Percentiles rank a stretch among this genome's conserved stretches.
phyloP scores from a whole-genome alignment of 352 stramenopile genomes.

The Thraustochytrium sp. region DNA sequence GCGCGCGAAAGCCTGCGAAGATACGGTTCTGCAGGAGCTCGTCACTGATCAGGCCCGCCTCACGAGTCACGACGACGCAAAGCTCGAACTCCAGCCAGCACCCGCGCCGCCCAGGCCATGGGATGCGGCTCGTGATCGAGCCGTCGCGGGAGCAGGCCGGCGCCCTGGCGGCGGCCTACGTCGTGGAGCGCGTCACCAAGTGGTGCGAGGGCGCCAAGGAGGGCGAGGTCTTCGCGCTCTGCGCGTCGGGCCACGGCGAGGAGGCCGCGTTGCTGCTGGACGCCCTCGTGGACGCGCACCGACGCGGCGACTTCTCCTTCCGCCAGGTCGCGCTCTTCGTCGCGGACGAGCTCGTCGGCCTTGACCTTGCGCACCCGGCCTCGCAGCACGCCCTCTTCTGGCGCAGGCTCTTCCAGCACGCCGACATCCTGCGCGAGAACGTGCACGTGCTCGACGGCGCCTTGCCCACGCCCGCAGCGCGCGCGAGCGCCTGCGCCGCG shows the following conservation, averaged over 20 bases:
- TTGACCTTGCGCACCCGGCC: not conserved
- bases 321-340: not conserved
- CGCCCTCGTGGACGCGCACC: not conserved
- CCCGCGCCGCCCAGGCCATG: not conserved
- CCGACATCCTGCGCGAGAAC: not conserved
- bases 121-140: conserved; percentile 22
- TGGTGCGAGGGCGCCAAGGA: not conserved
- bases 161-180: not conserved
- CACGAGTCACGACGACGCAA: too few relatives aligned
- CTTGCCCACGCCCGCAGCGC: not conserved
- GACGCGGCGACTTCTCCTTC: not conserved
- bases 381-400: not conserved
- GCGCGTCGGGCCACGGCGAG: not conserved
- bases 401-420: conserved; percentile 12
- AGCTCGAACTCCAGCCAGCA: too few relatives aligned
- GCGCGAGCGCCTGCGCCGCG: not conserved
- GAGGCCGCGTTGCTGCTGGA: not conserved
- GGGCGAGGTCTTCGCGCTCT: not conserved
- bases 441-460: not conserved
- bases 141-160: not conserved
- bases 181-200: not conserved
- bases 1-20: too few relatives aligned
- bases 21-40: too few relatives aligned
- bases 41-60: too few relatives aligned
- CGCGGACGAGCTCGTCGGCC: not conserved